phyloP scores from a whole-genome alignment of 768 basidiomycete species.

The Phanerodontia chrysosporium region DNA sequence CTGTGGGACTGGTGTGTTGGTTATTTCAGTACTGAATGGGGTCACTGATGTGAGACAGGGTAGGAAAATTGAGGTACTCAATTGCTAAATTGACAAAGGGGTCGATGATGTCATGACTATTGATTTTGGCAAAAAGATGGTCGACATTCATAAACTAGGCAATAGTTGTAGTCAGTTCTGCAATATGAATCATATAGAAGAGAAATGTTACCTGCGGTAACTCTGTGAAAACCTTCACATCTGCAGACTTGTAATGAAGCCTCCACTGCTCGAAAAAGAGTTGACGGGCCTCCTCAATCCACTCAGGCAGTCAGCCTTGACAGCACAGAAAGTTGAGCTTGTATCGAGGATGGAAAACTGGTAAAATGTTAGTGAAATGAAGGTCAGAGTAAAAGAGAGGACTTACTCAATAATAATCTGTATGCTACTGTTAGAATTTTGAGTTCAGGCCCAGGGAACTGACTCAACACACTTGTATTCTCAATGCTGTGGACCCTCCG shows the following conservation, averaged over 20 bases:
- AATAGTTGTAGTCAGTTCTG: too few relatives aligned
- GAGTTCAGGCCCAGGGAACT: too few relatives aligned
- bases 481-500: too few relatives aligned
- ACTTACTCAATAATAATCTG: slow-evolving; percentile 26
- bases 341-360: slow-evolving; percentile 26
- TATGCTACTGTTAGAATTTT: too few relatives aligned
- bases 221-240: neutral
- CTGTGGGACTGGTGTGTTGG: neutral
- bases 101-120: too few relatives aligned
- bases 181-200: too few relatives aligned
- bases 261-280: neutral
- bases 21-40: slow-evolving; percentile 1
- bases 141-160: too few relatives aligned
- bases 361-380: neutral
- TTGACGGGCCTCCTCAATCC: slow-evolving; percentile 23
- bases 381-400: slow-evolving; percentile 15
- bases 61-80: neutral
- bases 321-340: slow-evolving; percentile 24
- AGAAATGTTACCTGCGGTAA: neutral
- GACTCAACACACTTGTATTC: too few relatives aligned
- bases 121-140: too few relatives aligned
- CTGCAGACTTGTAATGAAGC: neutral
- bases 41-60: neutral
- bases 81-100: too few relatives aligned
- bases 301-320: slow-evolving; percentile 18